Base-by-base conservation (phyloP, 345 rosid species). In the Eutrema heterophyllum region DNA sequence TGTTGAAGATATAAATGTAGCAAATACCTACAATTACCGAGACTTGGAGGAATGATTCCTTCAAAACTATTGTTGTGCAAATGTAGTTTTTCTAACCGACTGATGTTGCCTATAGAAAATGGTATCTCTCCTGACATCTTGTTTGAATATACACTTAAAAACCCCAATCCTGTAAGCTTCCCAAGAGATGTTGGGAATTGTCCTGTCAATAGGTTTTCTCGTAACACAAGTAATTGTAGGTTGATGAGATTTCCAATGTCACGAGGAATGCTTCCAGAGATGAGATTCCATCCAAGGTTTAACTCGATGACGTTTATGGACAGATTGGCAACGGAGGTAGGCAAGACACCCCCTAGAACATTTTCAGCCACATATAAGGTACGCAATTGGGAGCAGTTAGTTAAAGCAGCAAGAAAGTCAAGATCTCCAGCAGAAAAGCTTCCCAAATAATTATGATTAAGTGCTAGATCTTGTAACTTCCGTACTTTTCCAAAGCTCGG, bases 41-140 rank as follows among this genome's bases (percentile, higher is more conserved):
- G 59, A 40, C 50, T 68, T 8, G 40, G 36, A 68, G 72, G 59
- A 9, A 68, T 68, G 38, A 0, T 53, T 24, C 72, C 72, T 68
- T 53, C 51, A 36, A 68, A 68, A 2, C 29, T 51, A 3, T 68
- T 68, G 15, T 26, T 26, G 24, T 0, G 9, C 40, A 68, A 26
- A 39, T 26, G 0, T 1, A 53, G 39, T 1, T 0, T 5, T 5
- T 0, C 24, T 68, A 68, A 53, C 38, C 9, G 15, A n/a, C 14
- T 26, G 11, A 68, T 50, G 49, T 68, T 68, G 35, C 72, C 51
- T 12, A 68, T 16, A n/a, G 39, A 68, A 53, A 5, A 41, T 29
- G 72, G 40, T n/a, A 53, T 38, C n/a, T 35, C 49, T 68, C 62
- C 60, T 6, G 62, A 51, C 27, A 68, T 7, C 38, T 16, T 53